These are phyloP conservation scores for Sarocladiaceae sp. DNA, from an alignment of 2,329 filamentous ascomycete species.

Conservation along the genomic window DNA sequence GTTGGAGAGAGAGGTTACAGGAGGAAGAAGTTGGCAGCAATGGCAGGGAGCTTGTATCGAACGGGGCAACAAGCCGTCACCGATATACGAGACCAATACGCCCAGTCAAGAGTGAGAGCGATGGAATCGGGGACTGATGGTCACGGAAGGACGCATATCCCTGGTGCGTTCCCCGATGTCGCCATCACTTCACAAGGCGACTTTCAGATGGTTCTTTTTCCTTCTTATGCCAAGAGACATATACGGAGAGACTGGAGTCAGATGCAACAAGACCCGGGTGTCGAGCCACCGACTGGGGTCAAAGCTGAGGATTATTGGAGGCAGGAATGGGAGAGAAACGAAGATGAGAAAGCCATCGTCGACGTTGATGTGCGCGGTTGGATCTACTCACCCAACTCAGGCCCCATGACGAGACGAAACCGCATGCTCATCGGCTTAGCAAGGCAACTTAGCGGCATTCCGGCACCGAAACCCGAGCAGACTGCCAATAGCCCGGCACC, in stretches of 20 bases:
- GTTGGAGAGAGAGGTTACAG: slow-evolving; percentile 60
- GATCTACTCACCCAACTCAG: slow-evolving; percentile 82
- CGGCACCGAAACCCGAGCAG: slow-evolving; percentile 51
- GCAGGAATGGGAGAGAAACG: slow-evolving; percentile 69
- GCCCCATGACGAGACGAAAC: slow-evolving; percentile 81
- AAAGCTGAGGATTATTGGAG: slow-evolving; percentile 70
- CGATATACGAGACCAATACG: slow-evolving; percentile 54
- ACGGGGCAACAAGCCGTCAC: slow-evolving; percentile 51
- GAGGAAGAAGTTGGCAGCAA: slow-evolving; percentile 67
- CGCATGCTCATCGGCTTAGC: slow-evolving; percentile 81
- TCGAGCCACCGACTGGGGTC: slow-evolving; percentile 32
- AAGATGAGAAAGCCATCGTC: slow-evolving; percentile 78
- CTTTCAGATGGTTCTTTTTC: slow-evolving; percentile 92
- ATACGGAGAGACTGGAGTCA: slow-evolving; percentile 39
- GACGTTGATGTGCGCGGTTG: slow-evolving; percentile 94
- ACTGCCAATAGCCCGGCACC: slow-evolving; percentile 14
- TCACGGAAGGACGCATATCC: slow-evolving; percentile 41
- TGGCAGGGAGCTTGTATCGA: slow-evolving; percentile 52
- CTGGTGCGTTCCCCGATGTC: slow-evolving; percentile 77
- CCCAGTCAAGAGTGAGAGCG: slow-evolving; percentile 38
- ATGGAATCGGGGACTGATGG: slow-evolving; percentile 22
- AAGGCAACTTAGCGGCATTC: slow-evolving; percentile 79
- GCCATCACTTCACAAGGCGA: slow-evolving; percentile 73
- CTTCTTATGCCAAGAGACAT: slow-evolving; percentile 81
- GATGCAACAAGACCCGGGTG: slow-evolving; percentile 20